Evolutionary conservation across 169 alveolate genomes (phyloP).

Genomic region (Prorocentrum cordatum): DNA sequence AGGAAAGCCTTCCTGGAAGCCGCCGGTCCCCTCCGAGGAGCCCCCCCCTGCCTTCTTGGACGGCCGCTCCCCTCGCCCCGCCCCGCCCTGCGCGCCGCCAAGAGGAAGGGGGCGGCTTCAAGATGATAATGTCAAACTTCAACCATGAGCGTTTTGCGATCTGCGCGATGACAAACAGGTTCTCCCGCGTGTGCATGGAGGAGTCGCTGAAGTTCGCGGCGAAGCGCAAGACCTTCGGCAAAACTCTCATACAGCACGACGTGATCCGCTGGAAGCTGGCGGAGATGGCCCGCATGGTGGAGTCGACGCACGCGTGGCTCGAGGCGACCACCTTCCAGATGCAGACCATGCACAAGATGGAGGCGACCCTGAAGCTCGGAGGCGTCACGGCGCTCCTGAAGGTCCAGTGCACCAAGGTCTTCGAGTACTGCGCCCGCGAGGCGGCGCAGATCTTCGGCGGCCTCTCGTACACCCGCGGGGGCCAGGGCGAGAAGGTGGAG

Average conservation of each 20-base stretch:
- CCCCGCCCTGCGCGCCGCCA: too few species aligned
- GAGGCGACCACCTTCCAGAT: conserved; percentile 36
- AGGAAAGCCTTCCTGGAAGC: too few species aligned
- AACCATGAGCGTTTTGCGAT: conserved; percentile 71
- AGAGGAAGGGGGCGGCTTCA: conserved; percentile 71
- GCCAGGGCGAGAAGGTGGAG: conserved; percentile 73
- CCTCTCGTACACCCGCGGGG: conserved; percentile 54
- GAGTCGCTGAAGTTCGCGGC: conserved; percentile 46
- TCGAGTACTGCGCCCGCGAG: conserved; percentile 68
- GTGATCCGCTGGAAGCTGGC: conserved; percentile 71
- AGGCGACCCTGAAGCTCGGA: conserved; percentile 62
- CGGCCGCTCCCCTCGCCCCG: too few species aligned
- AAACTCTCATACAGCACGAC: conserved; percentile 66
- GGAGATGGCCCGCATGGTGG: conserved; percentile 67
- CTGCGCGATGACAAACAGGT: conserved; percentile 66
- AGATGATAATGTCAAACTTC: conserved; percentile 68
- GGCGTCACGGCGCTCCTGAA: conserved; percentile 54
- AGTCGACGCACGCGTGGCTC: conserved; percentile 47
- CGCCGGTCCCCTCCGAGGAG: too few species aligned
- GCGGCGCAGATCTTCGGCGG: conserved; percentile 72
- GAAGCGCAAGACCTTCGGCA: conserved; percentile 68
- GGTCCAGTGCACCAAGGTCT: conserved; percentile 66
- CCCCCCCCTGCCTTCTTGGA: too few species aligned
- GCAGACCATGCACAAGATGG: conserved; percentile 39
- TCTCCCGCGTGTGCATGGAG: conserved; percentile 71